Evolutionary conservation across 805 yeast species (phyloP).

Genomic region (Candida adriatica): DNA sequence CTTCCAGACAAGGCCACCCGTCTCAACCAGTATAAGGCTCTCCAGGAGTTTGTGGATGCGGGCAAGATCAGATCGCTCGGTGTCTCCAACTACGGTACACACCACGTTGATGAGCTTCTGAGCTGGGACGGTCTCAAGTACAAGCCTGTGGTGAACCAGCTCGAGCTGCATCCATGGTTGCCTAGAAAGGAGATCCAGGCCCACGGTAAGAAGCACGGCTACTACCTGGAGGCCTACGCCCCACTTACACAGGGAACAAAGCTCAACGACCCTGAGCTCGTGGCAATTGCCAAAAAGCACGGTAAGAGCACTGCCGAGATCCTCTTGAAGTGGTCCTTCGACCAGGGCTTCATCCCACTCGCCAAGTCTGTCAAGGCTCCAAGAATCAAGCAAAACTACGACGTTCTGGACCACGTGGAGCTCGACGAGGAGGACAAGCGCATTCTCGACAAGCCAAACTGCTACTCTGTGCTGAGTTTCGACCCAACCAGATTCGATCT

Average conservation of each 20-base stretch:
- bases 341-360: conserved; percentile 64
- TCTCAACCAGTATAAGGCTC: conserved; percentile 60
- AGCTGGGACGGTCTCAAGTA: conserved; percentile 45
- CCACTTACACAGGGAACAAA: conserved; percentile 63
- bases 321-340: conserved; percentile 64
- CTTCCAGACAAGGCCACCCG: conserved; percentile 38
- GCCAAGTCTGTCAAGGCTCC: conserved; percentile 54
- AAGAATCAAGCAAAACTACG: conserved; percentile 49
- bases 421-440: conserved; percentile 35
- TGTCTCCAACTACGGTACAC: conserved; percentile 67
- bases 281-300: conserved; percentile 39
- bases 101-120: conserved; percentile 55
- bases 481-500: too few species aligned
- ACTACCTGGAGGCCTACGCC: conserved; percentile 64
- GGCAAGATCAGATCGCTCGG: conserved; percentile 64
- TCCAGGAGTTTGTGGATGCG: conserved; percentile 62
- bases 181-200: conserved; percentile 55
- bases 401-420: conserved; percentile 42
- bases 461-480: too few species aligned
- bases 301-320: conserved; percentile 53
- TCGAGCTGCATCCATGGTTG: conserved; percentile 60
- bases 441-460: conserved; percentile 38
- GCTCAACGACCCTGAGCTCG: conserved; percentile 46
- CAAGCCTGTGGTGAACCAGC: conserved; percentile 58
- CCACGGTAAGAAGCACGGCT: conserved; percentile 43